Evolutionary conservation across 306 rosid genomes (phyloP).

Genomic region (Vachellia pachyceras): DNA sequence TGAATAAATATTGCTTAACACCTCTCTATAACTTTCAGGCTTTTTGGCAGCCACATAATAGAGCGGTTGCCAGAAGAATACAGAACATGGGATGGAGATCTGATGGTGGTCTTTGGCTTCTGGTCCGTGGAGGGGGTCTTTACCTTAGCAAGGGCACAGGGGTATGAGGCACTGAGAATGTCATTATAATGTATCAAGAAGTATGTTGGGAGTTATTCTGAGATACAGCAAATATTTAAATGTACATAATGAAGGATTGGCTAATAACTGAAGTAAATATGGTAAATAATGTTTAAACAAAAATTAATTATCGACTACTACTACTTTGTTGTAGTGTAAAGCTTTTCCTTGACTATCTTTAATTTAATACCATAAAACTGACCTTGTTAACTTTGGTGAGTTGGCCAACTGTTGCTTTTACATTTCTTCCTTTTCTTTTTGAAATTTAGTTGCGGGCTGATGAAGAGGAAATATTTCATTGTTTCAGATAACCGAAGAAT

Average conservation of each 20-base stretch:
- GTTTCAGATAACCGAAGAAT: constrained; percentile 87
- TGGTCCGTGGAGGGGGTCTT: constrained; percentile 97
- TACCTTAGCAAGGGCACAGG: constrained; percentile 97
- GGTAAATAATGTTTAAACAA: background rate
- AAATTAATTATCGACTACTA: background rate
- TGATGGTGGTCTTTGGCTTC: constrained; percentile 99
- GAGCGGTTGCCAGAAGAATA: constrained; percentile 95
- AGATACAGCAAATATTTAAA: background rate
- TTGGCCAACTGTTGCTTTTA: constrained; percentile 21
- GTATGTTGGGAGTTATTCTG: background rate
- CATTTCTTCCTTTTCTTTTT: constrained; percentile 30
- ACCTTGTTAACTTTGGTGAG: background rate
- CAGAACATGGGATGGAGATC: constrained; percentile 99
- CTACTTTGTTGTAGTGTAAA: background rate
- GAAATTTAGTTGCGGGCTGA: constrained; percentile 27
- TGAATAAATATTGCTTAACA: constrained; percentile 20
- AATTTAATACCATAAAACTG: background rate
- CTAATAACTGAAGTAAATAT: constrained; percentile 2
- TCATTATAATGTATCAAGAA: constrained; percentile 10
- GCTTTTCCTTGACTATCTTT: background rate
- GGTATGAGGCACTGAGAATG: constrained; percentile 56
- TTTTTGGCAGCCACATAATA: constrained; percentile 97
- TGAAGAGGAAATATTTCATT: constrained; percentile 31
- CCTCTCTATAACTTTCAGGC: constrained; percentile 59
- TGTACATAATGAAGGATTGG: background rate